Evolutionary conservation across 2,329 filamentous ascomycete genomes (phyloP), one percentile per base, ranked within the genome.

Genomic region (Sclerotinia subarctica): DNA sequence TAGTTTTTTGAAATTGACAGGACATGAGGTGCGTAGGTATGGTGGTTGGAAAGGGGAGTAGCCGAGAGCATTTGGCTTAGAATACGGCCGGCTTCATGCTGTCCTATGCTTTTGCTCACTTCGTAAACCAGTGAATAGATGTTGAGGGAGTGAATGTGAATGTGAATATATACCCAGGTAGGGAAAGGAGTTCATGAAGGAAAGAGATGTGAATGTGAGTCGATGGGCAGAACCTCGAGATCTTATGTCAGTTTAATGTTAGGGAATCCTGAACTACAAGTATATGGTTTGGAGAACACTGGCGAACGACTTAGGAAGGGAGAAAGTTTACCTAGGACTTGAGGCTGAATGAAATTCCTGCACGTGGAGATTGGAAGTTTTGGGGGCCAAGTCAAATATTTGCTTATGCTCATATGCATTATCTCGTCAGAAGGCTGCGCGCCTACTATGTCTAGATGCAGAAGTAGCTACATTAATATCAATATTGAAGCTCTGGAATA

Each of bases 81-180:
- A 59, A 3, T 29, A 46, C 24, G 21, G 21, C 15, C 8, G 46
- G 29, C 13, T 47, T 46, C 2, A 35, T 49, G 4, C 6, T 51
- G 29, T 62, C 59, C 47, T 62, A 62, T 21, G 5, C 35, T 24
- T 5, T 13, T 38, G 32, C 29, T 38, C 46, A 62, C n/a, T 3
- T 51, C 59, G 59, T 62, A 62, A 62, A 49, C 5, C 32, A 15
- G 10, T 51, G 46, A 62, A 62, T 38, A 15, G 29, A 38, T 62
- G 15, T 32, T 2, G 58, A 38, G 58, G 21, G 24, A 1, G 2
- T 19, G 13, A 49, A 62, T 62, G 29, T 49, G 13, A n/a, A 49
- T 8, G 21, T 42, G 13, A 15, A 15, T 13, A 38, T 38, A 6
- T 13, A 35, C 11, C 38, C 11, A 38, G 35, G 32, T 10, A 38